Conservation (phyloP, 108 stramenopile genomes). For the Pseudonitzschia multiseries region DNA sequence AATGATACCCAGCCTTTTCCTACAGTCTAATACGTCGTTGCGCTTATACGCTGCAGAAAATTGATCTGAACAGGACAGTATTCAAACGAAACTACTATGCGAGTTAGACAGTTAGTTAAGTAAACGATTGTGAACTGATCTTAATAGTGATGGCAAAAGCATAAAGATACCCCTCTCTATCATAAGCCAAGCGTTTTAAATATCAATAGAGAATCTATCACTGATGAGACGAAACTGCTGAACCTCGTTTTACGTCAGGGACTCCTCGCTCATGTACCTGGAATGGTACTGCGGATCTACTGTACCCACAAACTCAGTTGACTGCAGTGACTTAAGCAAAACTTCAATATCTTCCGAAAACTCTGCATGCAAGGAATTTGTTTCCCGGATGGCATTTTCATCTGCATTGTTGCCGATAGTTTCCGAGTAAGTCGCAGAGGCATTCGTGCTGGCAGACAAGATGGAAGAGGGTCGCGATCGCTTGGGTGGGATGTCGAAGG, state of each 20-base stretch:
- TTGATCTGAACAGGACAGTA: too few species aligned
- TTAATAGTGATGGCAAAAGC: too few species aligned
- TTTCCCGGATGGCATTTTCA: background rate
- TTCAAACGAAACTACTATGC: too few species aligned
- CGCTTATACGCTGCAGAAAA: background rate
- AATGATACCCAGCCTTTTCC: conserved; percentile 62
- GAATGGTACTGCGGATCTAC: conserved; percentile 26
- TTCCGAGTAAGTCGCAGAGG: background rate
- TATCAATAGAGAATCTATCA: too few species aligned
- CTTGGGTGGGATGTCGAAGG: background rate
- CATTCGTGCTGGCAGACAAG: background rate
- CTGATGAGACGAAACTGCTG: background rate
- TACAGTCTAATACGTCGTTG: background rate
- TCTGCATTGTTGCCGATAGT: background rate
- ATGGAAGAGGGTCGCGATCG: background rate
- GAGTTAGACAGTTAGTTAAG: too few species aligned
- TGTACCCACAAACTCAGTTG: conserved; percentile 26
- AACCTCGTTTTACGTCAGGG: background rate
- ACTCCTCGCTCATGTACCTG: conserved; percentile 13
- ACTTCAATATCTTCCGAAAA: conserved; percentile 14
- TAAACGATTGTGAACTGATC: too few species aligned
- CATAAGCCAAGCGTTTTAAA: too few species aligned
- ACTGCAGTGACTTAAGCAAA: conserved; percentile 21
- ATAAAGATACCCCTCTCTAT: too few species aligned
- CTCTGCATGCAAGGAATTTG: background rate